phyloP scores from a whole-genome alignment of 208 protist genomes.

The Acanthamoeba castellanii region DNA sequence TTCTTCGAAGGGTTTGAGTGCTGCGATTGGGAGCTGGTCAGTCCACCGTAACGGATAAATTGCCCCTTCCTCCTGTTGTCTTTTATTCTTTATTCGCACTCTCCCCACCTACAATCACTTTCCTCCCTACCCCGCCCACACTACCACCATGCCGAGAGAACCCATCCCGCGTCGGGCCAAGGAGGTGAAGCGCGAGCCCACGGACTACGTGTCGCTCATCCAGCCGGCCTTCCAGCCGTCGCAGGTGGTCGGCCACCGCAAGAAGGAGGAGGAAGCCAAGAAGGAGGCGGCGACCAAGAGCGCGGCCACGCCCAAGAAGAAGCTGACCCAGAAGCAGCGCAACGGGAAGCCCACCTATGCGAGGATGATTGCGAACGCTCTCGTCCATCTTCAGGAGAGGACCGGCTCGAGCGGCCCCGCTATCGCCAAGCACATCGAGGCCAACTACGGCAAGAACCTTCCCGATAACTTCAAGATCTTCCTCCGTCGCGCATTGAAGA shows the following conservation, averaged over 20 bases:
- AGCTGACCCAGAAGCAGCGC: not conserved
- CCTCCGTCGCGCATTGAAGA: constrained; percentile 7
- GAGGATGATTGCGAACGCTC: constrained; percentile 37
- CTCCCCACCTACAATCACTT: not conserved
- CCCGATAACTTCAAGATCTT: constrained; percentile 72
- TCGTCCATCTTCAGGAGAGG: constrained; percentile 1
- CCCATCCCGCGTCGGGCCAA: constrained; percentile 6
- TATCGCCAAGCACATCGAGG: constrained; percentile 30
- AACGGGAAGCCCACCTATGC: constrained; percentile 19
- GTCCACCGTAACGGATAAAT: constrained; percentile 27
- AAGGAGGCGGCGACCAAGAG: not conserved
- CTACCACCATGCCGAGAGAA: not conserved
- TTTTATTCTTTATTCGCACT: not conserved
- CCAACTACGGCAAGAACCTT: not conserved
- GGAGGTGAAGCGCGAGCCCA: not conserved
- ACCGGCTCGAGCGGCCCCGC: constrained; percentile 12
- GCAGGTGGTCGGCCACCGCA: not conserved
- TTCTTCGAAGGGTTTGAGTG: not conserved
- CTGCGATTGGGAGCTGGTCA: not conserved
- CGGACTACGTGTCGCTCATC: not conserved
- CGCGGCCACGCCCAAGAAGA: constrained; percentile 17
- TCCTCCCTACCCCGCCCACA: not conserved
- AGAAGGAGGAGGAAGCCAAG: not conserved
- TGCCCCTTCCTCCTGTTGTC: not conserved
- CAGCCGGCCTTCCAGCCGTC: not conserved